Evolutionary conservation across 2,329 filamentous ascomycete genomes (phyloP).

Genomic region (Epichloe typhina): DNA sequence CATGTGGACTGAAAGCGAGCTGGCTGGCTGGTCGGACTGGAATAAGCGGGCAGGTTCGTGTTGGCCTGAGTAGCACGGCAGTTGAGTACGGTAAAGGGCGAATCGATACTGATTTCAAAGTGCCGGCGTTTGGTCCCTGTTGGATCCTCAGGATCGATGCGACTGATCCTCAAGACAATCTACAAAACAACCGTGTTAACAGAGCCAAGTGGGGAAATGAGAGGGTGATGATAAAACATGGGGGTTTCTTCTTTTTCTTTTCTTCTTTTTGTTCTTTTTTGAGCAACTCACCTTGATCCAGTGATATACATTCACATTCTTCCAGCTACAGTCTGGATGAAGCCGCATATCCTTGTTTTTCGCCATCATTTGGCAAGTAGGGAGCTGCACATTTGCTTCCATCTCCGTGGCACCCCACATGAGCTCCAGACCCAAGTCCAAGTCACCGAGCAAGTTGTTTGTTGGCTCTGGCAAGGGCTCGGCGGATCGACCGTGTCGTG

Average conservation of each 20-base stretch:
- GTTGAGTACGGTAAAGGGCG: conserved; percentile 83
- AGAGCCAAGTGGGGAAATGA: not conserved
- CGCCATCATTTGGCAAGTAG: conserved; percentile 76
- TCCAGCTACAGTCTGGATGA: conserved; percentile 86
- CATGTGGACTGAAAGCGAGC: conserved; percentile 31
- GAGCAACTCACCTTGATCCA: conserved; percentile 70
- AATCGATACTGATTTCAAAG: conserved; percentile 94
- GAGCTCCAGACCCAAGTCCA: conserved; percentile 55
- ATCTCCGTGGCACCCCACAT: conserved; percentile 84
- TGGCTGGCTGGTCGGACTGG: conserved; percentile 36
- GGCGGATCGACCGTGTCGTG: conserved; percentile 24
- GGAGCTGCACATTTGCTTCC: conserved; percentile 85
- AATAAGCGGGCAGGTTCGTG: conserved; percentile 71
- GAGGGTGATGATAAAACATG: not conserved
- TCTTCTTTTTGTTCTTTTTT: too few species aligned
- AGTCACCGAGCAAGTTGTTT: conserved; percentile 68
- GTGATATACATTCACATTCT: conserved; percentile 86
- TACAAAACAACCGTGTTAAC: conserved; percentile 19
- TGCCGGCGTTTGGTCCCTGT: conserved; percentile 61
- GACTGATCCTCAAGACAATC: conserved; percentile 88
- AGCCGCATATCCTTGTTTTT: conserved; percentile 53
- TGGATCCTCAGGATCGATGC: conserved; percentile 65
- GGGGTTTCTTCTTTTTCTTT: too few species aligned
- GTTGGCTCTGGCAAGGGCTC: conserved; percentile 34
- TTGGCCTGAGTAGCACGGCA: conserved; percentile 89